These are phyloP conservation scores for Plectosphaerella plurivora DNA, from an alignment of 2,329 filamentous ascomycete genomes.

Conservation along the genomic window DNA sequence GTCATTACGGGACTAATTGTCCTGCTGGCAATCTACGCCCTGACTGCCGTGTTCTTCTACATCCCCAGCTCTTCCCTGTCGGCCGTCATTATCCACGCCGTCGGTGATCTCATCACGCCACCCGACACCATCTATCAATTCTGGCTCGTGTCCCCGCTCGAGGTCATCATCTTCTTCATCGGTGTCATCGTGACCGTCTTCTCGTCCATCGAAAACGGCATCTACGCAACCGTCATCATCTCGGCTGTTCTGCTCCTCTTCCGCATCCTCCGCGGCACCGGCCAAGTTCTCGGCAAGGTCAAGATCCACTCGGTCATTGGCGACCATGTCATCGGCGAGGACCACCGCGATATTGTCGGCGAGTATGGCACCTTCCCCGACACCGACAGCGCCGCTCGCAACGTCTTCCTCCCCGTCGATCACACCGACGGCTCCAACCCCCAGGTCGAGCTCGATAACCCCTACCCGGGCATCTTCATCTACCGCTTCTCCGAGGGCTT, in stretches of 20 bases:
- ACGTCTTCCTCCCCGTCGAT: conserved; percentile 81
- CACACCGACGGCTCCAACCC: conserved; percentile 92
- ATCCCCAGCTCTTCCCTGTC: conserved; percentile 78
- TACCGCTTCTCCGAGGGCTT: conserved; percentile 93
- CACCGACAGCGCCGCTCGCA: conserved; percentile 53
- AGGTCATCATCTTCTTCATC: conserved; percentile 88
- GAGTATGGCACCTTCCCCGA: conserved; percentile 56
- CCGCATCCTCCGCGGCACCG: conserved; percentile 76
- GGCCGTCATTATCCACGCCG: conserved; percentile 92
- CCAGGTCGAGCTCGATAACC: conserved; percentile 69
- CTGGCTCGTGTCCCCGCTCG: conserved; percentile 87
- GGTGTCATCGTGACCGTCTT: conserved; percentile 91
- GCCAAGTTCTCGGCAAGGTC: conserved; percentile 78
- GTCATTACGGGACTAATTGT: conserved; percentile 84
- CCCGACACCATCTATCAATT: conserved; percentile 93
- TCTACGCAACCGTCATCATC: conserved; percentile 78
- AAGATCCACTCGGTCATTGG: conserved; percentile 80
- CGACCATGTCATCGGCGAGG: conserved; percentile 66
- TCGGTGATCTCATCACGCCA: conserved; percentile 85
- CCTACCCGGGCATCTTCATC: conserved; percentile 91
- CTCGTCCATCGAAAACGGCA: conserved; percentile 81
- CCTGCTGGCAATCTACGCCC: conserved; percentile 81
- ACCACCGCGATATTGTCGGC: conserved; percentile 39
- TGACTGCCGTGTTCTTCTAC: conserved; percentile 88
- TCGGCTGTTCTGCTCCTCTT: conserved; percentile 77